Evolutionary conservation across 192 early-diverging fungal species (phyloP), one percentile per base, ranked within the genome.

Genomic region (Phlyctochytrium planicorne): DNA sequence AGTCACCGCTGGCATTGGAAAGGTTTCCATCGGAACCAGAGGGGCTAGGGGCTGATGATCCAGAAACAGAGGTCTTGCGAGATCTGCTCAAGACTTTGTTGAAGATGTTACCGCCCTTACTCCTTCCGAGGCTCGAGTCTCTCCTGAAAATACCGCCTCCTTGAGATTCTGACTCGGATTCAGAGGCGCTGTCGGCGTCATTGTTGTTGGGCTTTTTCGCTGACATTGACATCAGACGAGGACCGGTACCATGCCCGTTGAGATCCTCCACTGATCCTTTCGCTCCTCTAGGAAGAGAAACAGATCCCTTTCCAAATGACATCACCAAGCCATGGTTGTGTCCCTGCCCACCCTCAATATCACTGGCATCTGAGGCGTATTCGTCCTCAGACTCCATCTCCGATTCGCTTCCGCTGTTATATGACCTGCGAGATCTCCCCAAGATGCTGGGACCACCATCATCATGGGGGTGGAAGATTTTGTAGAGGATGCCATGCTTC

Each of bases 391-490:
- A 53, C 17, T 60, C 62, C 29, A 31, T 30, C 24, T 74, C 72
- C n/a, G 30, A 55, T 53, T 80, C 79, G 53, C 65, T 65, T 52
- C 70, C 76, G 67, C 63, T 69, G 53, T 75, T 64, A 60, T 73
- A 65, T 1, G 66, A 61, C 6, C 75, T 53, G 34, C 68, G 66
- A 4, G 78, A 80, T 27, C 63, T 59, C 24, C 75, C 78, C 50
- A 73, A 55, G 60, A 72, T 53, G 52, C 29, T 35, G 14, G 35
- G 35, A 63, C n/a, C 69, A 47, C 6, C 32, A 20, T 66, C 40
- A 14, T 74, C 65, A 27, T 33, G 53, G 10, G 68, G 67, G 53
- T 80, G 75, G 62, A 80, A 80, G 31, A 80, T 75, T 31, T 73
- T 69, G 62, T 80, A 80, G 50, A 80, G 40, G 53, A 78, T 75